Evolutionary conservation across 2,329 filamentous ascomycete species (phyloP).

Genomic region (Verticillium klebahnii): DNA sequence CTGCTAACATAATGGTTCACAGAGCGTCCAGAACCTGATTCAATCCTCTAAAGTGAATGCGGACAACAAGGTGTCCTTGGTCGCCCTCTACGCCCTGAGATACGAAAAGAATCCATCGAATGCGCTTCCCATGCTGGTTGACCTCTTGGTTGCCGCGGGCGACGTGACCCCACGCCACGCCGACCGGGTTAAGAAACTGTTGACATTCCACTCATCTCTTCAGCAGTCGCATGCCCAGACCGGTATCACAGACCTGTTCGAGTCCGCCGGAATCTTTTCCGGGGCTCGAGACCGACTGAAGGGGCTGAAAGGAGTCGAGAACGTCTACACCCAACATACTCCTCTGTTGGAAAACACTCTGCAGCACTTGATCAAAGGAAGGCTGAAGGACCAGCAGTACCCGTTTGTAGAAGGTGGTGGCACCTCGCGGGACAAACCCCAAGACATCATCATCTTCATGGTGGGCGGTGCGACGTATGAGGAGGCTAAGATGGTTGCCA

Average conservation of each 20-base stretch:
- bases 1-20: background rate
- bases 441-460: slow-evolving; percentile 94
- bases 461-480: slow-evolving; percentile 93
- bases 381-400: slow-evolving; percentile 79
- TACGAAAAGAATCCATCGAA: slow-evolving; percentile 86
- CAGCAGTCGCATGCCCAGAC: slow-evolving; percentile 71
- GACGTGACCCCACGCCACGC: slow-evolving; percentile 71
- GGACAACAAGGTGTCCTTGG: slow-evolving; percentile 82
- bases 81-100: slow-evolving; percentile 90
- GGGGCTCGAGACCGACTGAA: slow-evolving; percentile 85
- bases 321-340: slow-evolving; percentile 97
- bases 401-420: slow-evolving; percentile 89
- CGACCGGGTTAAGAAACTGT: slow-evolving; percentile 74
- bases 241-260: slow-evolving; percentile 87
- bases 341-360: slow-evolving; percentile 81
- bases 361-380: slow-evolving; percentile 89
- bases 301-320: slow-evolving; percentile 94
- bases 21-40: slow-evolving; percentile 83
- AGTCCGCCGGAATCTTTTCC: slow-evolving; percentile 85
- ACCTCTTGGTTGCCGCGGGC: slow-evolving; percentile 81
- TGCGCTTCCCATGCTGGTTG: slow-evolving; percentile 76
- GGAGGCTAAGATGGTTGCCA: slow-evolving; percentile 93
- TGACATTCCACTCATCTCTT: slow-evolving; percentile 82
- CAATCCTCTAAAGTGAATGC: slow-evolving; percentile 71
- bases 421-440: slow-evolving; percentile 87